Evolutionary conservation across 164 flowering plant species (phyloP).

Genomic region (Amborella trichopoda): DNA sequence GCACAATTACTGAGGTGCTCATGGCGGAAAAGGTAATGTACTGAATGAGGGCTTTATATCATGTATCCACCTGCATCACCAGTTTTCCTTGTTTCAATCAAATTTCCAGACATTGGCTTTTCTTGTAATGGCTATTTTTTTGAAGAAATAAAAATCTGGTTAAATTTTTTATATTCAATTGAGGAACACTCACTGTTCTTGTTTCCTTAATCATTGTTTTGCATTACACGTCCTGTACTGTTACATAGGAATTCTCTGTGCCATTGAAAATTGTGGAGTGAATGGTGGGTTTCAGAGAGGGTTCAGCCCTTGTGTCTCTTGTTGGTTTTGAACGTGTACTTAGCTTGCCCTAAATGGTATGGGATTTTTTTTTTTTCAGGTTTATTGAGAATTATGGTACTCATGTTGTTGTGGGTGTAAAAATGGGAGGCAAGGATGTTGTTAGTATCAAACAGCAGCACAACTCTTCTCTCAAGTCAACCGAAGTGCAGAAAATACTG

Average conservation of each 20-base stretch:
- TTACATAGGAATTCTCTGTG: too few species aligned
- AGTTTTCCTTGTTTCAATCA: too few species aligned
- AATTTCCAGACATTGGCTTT: too few species aligned
- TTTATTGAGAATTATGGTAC: conserved; percentile 84
- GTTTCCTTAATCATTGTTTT: not conserved
- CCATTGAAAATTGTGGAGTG: too few species aligned
- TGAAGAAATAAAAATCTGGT: too few species aligned
- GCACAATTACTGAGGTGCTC: too few species aligned
- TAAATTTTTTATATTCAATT: not conserved
- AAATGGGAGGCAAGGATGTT: conserved; percentile 94
- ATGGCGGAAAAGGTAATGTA: too few species aligned
- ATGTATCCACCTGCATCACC: too few species aligned
- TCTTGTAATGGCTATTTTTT: too few species aligned
- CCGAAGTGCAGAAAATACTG: conserved; percentile 56
- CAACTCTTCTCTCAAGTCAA: conserved; percentile 43
- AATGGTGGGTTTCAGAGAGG: too few species aligned
- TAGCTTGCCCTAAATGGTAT: not conserved
- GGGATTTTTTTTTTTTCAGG: conserved; percentile 26
- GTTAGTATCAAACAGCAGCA: conserved; percentile 61
- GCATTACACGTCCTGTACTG: not conserved
- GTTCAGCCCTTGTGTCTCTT: not conserved
- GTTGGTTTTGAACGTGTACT: not conserved
- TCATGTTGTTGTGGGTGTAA: conserved; percentile 72
- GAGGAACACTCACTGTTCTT: not conserved
- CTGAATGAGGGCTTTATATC: too few species aligned